Evolutionary conservation across 345 rosid species (phyloP).

Genomic region (Euphorbia pulcherrima): DNA sequence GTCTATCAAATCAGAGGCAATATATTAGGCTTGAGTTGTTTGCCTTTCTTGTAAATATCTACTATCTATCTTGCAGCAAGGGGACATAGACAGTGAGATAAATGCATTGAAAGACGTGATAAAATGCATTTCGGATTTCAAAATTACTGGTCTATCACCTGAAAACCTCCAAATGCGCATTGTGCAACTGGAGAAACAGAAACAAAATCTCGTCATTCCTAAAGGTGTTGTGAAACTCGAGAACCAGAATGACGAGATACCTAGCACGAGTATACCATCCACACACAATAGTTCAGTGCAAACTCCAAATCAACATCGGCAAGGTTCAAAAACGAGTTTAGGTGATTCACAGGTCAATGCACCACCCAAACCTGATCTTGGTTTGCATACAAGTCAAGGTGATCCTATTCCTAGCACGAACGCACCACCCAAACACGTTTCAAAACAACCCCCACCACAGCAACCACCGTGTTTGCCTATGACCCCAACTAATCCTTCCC

Average conservation of each 20-base stretch:
- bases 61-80: slow-evolving; percentile 10
- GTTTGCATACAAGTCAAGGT: background rate
- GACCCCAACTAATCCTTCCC: background rate
- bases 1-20: too few relatives aligned
- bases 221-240: too few relatives aligned
- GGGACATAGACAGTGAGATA: slow-evolving; percentile 19
- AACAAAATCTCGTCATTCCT: too few relatives aligned
- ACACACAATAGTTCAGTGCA: background rate
- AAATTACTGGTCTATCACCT: slow-evolving; percentile 3
- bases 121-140: slow-evolving; percentile 21
- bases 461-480: background rate
- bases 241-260: background rate
- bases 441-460: background rate
- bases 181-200: background rate
- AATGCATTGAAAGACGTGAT: slow-evolving; percentile 15
- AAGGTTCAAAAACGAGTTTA: background rate
- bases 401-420: background rate
- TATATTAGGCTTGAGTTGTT: background rate
- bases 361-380: background rate
- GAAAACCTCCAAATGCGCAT: background rate
- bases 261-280: background rate
- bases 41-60: background rate
- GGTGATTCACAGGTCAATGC: background rate
- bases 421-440: background rate
- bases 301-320: background rate